Conservation (phyloP, 1,284 basidiomycete species). For the Somion occarium region DNA sequence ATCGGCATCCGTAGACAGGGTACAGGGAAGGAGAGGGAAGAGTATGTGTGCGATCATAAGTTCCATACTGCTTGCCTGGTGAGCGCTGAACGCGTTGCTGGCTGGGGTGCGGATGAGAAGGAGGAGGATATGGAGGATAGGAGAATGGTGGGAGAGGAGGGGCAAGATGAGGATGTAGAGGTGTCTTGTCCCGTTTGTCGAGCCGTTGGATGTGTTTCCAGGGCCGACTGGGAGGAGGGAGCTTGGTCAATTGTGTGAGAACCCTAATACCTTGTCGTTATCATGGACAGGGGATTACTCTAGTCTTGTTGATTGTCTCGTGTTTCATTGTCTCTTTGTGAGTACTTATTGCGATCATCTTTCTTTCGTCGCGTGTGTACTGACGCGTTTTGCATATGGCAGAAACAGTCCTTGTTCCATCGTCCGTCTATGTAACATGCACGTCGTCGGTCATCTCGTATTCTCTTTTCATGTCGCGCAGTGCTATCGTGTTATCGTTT, state of each 20-base stretch:
- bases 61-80: constrained; percentile 73
- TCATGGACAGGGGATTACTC: too few species aligned
- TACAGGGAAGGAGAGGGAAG: constrained; percentile 15
- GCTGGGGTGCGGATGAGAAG: constrained; percentile 46
- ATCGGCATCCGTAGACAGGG: constrained; percentile 36
- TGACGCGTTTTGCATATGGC: too few species aligned
- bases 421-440: too few species aligned
- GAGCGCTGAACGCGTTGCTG: constrained; percentile 64
- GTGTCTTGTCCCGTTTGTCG: constrained; percentile 69
- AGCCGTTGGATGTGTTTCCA: constrained; percentile 49
- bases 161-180: constrained; percentile 39
- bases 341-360: too few species aligned
- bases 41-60: constrained; percentile 48
- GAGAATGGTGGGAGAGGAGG: too few species aligned
- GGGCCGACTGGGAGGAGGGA: constrained; percentile 57
- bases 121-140: constrained; percentile 9
- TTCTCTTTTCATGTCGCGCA: too few species aligned
- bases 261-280: neutral
- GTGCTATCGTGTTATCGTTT: too few species aligned
- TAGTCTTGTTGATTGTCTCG: too few species aligned
- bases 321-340: too few species aligned
- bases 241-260: constrained; percentile 27
- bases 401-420: too few species aligned
- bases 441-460: too few species aligned
- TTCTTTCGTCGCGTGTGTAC: too few species aligned